Evolutionary conservation across 768 basidiomycete genomes (phyloP), one percentile per base, ranked within the genome.

Genomic region (Vishniacozyma victoriae): DNA sequence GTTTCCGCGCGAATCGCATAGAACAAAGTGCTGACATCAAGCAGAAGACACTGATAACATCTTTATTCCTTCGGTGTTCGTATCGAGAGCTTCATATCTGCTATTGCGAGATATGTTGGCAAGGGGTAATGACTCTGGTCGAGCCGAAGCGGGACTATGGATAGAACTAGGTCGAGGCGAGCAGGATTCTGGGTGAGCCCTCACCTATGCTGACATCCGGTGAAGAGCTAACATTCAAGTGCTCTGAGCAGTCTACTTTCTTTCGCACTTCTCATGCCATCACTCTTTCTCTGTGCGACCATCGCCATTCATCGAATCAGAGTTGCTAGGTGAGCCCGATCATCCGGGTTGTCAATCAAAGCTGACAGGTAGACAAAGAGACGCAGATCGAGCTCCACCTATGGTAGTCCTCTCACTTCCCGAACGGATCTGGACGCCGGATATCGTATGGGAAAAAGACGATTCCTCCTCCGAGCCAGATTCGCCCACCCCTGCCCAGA

Each of bases 301-400:
- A 81, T 95, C 33, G 78, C 93, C 49, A 78, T 95, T 14, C 91
- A 95, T 62, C 87, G 91, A 35, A 75, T 93, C 25, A 85, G 92
- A 26, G 44, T 59, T 4, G 58, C 64, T 7, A 47, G 67, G 69
- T 67, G 46, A 62, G 67, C 41, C 33, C 9, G n/a, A 33, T 9
- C n/a, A 33, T n/a, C 29, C 29, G 9, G 29, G 29, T 33, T 33
- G 29, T 33, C 9, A 33, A n/a, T n/a, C n/a, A n/a, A 33, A 33
- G 29, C 92, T 15, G 79, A 81, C 45, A 79, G 83, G 81, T 83
- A 90, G 74, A 84, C 69, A 66, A 57, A 49, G 57, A 13, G 67
- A 72, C 41, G 58, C 62, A 37, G 63, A 91, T 63, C 80, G 87
- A 9, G 69, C 71, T 12, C 66, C 64, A 1, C 46, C 72, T 4